phyloP scores from a whole-genome alignment of 208 protist species.

The Leishmania guyanensis region DNA sequence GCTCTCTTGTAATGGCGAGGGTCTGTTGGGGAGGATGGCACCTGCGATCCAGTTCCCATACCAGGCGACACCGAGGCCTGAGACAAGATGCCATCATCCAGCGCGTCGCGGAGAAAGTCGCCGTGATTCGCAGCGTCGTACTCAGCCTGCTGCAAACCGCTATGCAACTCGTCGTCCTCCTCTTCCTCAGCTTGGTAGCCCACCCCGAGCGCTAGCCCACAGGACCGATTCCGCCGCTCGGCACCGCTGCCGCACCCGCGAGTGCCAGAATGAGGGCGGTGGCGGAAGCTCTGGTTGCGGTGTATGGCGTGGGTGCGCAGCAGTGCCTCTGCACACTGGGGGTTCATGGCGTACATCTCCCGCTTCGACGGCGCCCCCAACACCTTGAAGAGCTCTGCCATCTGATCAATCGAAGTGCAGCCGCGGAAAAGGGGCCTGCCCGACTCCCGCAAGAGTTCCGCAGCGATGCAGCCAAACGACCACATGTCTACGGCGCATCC shows the following conservation, averaged over 20 bases:
- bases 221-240: neutral
- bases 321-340: constrained; percentile 89
- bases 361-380: constrained; percentile 92
- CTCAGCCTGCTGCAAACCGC: neutral
- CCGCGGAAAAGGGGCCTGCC: constrained; percentile 91
- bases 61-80: neutral
- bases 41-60: neutral
- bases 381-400: constrained; percentile 97
- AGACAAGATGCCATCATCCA: constrained; percentile 15
- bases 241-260: neutral
- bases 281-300: neutral
- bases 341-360: constrained; percentile 97
- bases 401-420: constrained; percentile 95
- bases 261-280: neutral
- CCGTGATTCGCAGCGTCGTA: constrained; percentile 3
- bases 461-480: constrained; percentile 94
- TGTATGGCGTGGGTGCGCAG: constrained; percentile 36
- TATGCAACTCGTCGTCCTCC: neutral
- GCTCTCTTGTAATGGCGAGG: neutral
- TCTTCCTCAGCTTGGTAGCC: neutral
- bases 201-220: neutral
- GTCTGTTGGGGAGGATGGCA: neutral
- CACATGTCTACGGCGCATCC: constrained; percentile 91
- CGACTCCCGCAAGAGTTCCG: constrained; percentile 93
- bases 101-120: constrained; percentile 14